These are phyloP conservation scores for Biscogniauxia sp. DNA, from an alignment of 2,329 filamentous ascomycete species.

Conservation along the genomic window DNA sequence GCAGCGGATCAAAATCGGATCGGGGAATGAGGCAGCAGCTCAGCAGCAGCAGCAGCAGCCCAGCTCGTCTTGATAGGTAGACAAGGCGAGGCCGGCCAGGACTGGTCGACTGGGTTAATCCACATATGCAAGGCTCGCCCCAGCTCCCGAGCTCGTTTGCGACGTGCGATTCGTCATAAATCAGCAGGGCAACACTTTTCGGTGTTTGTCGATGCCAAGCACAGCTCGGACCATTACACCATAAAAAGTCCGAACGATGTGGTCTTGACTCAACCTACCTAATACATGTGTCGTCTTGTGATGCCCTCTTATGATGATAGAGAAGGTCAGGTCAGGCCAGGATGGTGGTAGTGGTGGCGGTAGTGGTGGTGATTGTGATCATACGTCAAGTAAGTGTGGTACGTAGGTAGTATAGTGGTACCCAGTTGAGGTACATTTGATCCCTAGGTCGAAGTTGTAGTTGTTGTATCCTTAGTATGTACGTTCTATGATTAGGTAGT, in stretches of 20 bases:
- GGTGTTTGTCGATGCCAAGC: slow-evolving; percentile 4
- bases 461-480: too few relatives aligned
- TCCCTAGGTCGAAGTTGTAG: too few relatives aligned
- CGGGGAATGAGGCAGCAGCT: background rate
- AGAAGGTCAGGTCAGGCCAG: background rate
- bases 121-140: background rate
- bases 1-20: background rate
- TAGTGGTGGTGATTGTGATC: too few relatives aligned
- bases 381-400: too few relatives aligned
- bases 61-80: background rate
- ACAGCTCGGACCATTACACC: background rate
- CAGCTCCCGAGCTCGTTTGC: slow-evolving; percentile 9
- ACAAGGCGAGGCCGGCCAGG: background rate
- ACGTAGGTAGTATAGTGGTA: too few relatives aligned
- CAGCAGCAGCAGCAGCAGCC: background rate
- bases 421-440: too few relatives aligned
- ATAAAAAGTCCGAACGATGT: background rate
- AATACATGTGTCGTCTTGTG: background rate
- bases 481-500: too few relatives aligned
- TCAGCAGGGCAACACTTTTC: background rate
- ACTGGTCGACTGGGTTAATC: background rate
- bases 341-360: too few relatives aligned
- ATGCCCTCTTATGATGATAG: background rate
- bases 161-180: slow-evolving; percentile 9
- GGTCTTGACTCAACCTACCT: too few relatives aligned